Percentiles rank a stretch among this genome's conserved stretches.
Conservation (phyloP, 192 early-diverging fungal species). For the Backusella macrospora region DNA sequence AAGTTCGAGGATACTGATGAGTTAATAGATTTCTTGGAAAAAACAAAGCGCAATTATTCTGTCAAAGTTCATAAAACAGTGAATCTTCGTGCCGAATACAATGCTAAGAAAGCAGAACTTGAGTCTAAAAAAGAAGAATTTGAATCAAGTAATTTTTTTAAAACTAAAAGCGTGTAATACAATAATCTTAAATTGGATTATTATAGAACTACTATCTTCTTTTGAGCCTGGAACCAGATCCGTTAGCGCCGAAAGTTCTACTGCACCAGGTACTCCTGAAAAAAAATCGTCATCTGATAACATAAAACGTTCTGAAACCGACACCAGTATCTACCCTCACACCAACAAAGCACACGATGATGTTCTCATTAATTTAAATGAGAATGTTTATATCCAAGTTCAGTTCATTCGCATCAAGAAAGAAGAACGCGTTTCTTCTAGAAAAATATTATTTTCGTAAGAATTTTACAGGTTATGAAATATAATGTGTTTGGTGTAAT, state of each 20-base stretch:
- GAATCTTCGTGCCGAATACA: slow-evolving; percentile 23
- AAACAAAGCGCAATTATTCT: slow-evolving; percentile 30
- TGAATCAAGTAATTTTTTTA: not conserved
- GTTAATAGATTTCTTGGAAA: slow-evolving; percentile 36
- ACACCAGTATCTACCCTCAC: not conserved
- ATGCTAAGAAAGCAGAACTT: slow-evolving; percentile 6
- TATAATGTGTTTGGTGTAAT: not conserved
- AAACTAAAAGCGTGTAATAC: not conserved
- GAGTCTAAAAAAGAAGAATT: slow-evolving; percentile 11
- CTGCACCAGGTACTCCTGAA: not conserved
- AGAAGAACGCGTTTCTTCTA: slow-evolving; percentile 8
- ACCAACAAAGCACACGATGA: not conserved
- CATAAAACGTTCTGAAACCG: not conserved
- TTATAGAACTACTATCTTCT: slow-evolving; percentile 1
- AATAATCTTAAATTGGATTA: not conserved
- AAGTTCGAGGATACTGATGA: slow-evolving; percentile 33
- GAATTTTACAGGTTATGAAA: not conserved
- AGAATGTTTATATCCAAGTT: slow-evolving; percentile 39
- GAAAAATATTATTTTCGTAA: slow-evolving; percentile 36
- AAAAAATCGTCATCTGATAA: slow-evolving; percentile 7
- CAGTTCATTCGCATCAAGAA: slow-evolving; percentile 12
- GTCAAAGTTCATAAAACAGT: slow-evolving; percentile 39
- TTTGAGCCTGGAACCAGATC: not conserved
- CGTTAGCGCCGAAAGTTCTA: not conserved
- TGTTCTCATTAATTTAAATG: slow-evolving; percentile 29